These are phyloP conservation scores for Blastocystis sp. DNA, from an alignment of 352 stramenopile species.

Conservation along the genomic window DNA sequence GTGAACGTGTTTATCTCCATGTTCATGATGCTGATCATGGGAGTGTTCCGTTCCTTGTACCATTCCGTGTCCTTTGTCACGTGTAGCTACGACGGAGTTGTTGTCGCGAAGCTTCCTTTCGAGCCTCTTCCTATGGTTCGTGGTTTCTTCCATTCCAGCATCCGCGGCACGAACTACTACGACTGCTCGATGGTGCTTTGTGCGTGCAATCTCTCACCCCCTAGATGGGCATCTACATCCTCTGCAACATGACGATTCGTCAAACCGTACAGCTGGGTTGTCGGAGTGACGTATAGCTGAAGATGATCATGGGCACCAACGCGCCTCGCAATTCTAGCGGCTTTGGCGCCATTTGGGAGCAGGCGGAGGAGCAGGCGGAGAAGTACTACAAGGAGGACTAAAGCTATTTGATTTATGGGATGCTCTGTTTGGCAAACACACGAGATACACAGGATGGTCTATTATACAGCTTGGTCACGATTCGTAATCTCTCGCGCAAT, in stretches of 20 bases:
- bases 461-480: neutral
- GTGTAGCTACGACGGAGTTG: slow-evolving; percentile 62
- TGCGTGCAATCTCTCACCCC: neutral
- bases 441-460: neutral
- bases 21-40: slow-evolving; percentile 61
- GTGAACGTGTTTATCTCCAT: slow-evolving; percentile 65
- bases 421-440: slow-evolving; percentile 5
- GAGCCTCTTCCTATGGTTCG: slow-evolving; percentile 35
- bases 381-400: slow-evolving; percentile 51
- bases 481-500: neutral
- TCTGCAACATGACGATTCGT: slow-evolving; percentile 66
- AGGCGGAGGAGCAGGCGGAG: slow-evolving; percentile 42
- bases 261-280: slow-evolving; percentile 11
- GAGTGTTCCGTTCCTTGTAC: slow-evolving; percentile 57
- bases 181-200: slow-evolving; percentile 53
- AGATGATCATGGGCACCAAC: slow-evolving; percentile 57
- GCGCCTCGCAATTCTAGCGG: neutral
- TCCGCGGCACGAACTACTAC: slow-evolving; percentile 25
- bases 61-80: neutral
- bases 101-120: slow-evolving; percentile 71
- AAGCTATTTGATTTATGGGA: slow-evolving; percentile 58
- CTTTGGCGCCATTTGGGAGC: slow-evolving; percentile 23
- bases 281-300: slow-evolving; percentile 10
- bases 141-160: slow-evolving; percentile 44
- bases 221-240: slow-evolving; percentile 57